A percentile compares a stretch with the other conserved stretches of the same genome.
phyloP scores from a whole-genome alignment of 2,329 filamentous ascomycete genomes.

The Aspergillus japonicus region DNA sequence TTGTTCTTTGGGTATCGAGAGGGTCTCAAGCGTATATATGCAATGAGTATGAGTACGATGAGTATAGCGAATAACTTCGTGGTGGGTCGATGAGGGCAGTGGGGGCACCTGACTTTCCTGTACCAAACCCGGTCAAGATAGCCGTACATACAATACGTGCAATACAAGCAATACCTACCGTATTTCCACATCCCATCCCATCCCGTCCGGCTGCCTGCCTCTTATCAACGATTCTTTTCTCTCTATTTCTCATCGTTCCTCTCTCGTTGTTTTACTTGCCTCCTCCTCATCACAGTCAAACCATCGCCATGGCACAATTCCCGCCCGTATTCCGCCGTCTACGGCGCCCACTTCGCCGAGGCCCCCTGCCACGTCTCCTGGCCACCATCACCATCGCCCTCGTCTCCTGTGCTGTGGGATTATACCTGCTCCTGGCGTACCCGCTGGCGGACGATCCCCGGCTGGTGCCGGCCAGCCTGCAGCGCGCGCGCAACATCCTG shows the following conservation, averaged over 20 bases:
- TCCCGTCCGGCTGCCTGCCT: too few species aligned
- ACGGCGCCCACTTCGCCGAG: neutral
- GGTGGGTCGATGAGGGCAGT: too few species aligned
- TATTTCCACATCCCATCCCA: too few species aligned
- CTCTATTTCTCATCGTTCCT: neutral
- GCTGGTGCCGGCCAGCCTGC: slow-evolving; percentile 37
- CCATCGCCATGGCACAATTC: neutral
- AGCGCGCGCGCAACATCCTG: slow-evolving; percentile 36
- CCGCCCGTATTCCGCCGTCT: neutral
- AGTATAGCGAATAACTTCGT: too few species aligned
- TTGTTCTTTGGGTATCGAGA: too few species aligned
- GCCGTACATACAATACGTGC: neutral
- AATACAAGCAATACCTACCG: too few species aligned
- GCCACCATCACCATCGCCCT: neutral
- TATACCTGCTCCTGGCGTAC: slow-evolving; percentile 34
- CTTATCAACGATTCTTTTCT: neutral
- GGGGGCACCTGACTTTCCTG: too few species aligned
- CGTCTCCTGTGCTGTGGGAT: neutral
- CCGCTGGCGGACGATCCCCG: slow-evolving; percentile 37
- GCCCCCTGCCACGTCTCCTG: neutral
- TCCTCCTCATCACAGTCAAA: neutral
- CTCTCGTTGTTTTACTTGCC: neutral
- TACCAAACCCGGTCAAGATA: too few species aligned
- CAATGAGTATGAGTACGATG: too few species aligned
- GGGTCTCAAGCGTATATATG: too few species aligned